Evolutionary conservation across 257 asterid genomes (phyloP), one percentile per base, ranked within the genome.

Genomic region (Nicotiana attenuata): DNA sequence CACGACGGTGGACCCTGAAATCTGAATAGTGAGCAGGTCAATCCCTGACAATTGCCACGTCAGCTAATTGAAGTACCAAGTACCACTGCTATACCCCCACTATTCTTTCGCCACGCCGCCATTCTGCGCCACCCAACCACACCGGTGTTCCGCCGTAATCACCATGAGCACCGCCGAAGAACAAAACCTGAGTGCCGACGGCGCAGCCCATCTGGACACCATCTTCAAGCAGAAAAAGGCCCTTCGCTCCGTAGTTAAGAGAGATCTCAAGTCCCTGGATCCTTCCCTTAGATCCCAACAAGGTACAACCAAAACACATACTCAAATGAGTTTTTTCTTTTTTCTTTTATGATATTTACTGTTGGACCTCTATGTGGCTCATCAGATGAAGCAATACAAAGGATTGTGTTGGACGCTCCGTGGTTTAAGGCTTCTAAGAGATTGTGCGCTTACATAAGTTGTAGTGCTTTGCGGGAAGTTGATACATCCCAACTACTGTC

Each of bases 391-490:
- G 91, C 89, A 28, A 90, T 95, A 59, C 99, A 93, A 89, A 92
- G 79, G 52, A 59, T 86, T 59, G 91, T 93, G 38, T 77, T 93
- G 92, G 94, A 91, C 84, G 94, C 97, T 85, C 94, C 98, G 17
- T 93, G 99, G 99, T 95, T 93, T 87, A 93, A 88, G 83, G 89
- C 93, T 22, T 90, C 97, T 83, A 86, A 80, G 47, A 89, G 94
- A 53, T 86, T 95, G 28, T 95, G 99, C 82, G 99, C 98, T 80
- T 95, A 95, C 80, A 91, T 95, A 50, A 90, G 94, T 65, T 93
- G 98, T 80, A 86, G 91, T 81, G 91, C 97, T 82, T 84, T 95
- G 55, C 87, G 97, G 87, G 99, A 95, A 92, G 98, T 95, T 80
- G 97, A 95, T 82, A 92, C 99, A 7, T 87, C 91, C 73, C 90